These are phyloP conservation scores for Trichoderma koningii DNA, from an alignment of 2,329 filamentous ascomycete genomes.

Conservation along the genomic window DNA sequence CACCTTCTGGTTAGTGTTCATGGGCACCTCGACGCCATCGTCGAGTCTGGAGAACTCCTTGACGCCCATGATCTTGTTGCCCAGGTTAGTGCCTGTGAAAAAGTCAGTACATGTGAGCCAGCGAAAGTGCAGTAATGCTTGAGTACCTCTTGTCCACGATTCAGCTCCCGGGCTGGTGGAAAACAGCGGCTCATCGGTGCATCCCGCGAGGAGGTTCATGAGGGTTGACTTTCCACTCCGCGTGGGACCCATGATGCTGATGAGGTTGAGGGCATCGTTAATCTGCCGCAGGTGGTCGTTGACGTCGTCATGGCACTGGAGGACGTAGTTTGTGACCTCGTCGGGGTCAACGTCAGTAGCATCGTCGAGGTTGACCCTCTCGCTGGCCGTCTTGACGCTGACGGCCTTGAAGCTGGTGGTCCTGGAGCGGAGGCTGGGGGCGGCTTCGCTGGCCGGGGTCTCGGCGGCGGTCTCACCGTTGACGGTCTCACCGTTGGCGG, in stretches of 20 bases:
- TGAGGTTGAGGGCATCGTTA: conserved; percentile 22
- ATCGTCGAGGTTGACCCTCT: conserved; percentile 6
- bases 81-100: conserved; percentile 17
- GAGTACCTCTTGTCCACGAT: conserved; percentile 23
- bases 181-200: conserved; percentile 16
- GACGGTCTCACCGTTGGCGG: conserved; percentile 3
- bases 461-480: conserved; percentile 1
- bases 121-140: background rate
- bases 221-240: conserved; percentile 22
- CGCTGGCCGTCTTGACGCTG: conserved; percentile 5
- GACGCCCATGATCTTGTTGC: conserved; percentile 21
- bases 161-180: conserved; percentile 19
- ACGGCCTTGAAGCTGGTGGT: background rate
- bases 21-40: conserved; percentile 15
- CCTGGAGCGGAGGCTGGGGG: background rate
- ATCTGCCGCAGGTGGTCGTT: conserved; percentile 21
- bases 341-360: conserved; percentile 16
- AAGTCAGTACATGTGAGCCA: background rate
- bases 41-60: conserved; percentile 22
- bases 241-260: conserved; percentile 25
- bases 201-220: conserved; percentile 23
- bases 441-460: background rate
- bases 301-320: conserved; percentile 19
- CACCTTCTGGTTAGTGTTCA: background rate
- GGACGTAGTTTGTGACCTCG: conserved; percentile 12